These are phyloP conservation scores for Oleoguttula mirabilis DNA, from an alignment of 495 filamentous ascomycete genomes.

Conservation along the genomic window DNA sequence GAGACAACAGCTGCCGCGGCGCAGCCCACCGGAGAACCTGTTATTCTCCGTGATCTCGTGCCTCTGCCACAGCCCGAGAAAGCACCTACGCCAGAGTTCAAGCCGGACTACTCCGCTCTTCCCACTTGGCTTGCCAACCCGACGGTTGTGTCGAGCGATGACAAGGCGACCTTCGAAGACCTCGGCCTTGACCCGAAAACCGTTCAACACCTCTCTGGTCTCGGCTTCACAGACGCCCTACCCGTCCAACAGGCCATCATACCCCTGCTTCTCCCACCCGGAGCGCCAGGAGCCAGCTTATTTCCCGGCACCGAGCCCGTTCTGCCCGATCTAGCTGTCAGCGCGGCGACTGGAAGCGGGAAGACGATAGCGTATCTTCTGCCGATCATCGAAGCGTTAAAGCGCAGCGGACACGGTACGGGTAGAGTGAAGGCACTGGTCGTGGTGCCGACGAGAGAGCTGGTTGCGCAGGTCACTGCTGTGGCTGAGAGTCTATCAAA, in stretches of 20 bases:
- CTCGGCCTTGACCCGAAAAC: constrained; percentile 46
- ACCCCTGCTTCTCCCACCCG: constrained; percentile 54
- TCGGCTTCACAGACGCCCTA: constrained; percentile 63
- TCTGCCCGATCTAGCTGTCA: constrained; percentile 60
- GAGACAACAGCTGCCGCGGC: not conserved
- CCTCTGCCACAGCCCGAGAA: constrained; percentile 67
- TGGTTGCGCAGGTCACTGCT: constrained; percentile 70
- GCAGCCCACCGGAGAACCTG: not conserved
- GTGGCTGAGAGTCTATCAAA: constrained; percentile 56
- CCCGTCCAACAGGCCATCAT: constrained; percentile 74
- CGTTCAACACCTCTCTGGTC: constrained; percentile 47
- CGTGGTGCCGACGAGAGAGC: constrained; percentile 78
- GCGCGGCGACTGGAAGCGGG: constrained; percentile 83
- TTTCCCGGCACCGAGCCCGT: constrained; percentile 12
- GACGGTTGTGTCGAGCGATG: constrained; percentile 45
- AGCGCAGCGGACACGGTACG: constrained; percentile 34
- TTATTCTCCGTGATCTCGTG: constrained; percentile 36
- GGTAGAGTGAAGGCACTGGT: constrained; percentile 63
- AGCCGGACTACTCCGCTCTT: constrained; percentile 42
- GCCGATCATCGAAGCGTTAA: constrained; percentile 68
- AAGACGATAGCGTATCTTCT: constrained; percentile 86
- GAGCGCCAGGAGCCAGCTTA: constrained; percentile 9
- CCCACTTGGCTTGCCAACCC: constrained; percentile 69
- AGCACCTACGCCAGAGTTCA: constrained; percentile 39
- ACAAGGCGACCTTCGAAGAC: constrained; percentile 47